A percentile compares a stretch with the other conserved stretches of the same genome.
Evolutionary conservation across 306 rosid genomes (phyloP).

Genomic region (Glycine latifolia): DNA sequence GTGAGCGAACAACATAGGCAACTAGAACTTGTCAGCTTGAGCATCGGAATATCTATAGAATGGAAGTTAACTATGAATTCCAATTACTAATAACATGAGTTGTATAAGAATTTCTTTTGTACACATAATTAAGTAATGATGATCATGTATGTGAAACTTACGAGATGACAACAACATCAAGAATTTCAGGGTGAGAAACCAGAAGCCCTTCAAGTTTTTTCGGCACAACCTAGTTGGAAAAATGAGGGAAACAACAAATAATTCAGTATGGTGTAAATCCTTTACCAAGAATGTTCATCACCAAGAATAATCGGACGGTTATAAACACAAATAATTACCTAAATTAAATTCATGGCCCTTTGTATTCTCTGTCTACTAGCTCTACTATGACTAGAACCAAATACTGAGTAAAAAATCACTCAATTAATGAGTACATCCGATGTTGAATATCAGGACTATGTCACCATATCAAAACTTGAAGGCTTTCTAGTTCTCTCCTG

Average conservation of each 20-base stretch:
- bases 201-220: conserved; percentile 95
- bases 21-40: conserved; percentile 93
- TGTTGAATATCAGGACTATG: too few species aligned
- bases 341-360: too few species aligned
- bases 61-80: conserved; percentile 33
- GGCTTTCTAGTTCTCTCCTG: too few species aligned
- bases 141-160: conserved; percentile 52
- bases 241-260: conserved; percentile 17
- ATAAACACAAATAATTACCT: background rate
- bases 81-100: background rate
- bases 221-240: conserved; percentile 79
- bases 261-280: background rate
- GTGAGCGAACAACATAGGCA: conserved; percentile 79
- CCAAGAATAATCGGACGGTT: background rate
- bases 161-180: conserved; percentile 97
- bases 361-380: too few species aligned
- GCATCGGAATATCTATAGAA: conserved; percentile 81
- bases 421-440: too few species aligned
- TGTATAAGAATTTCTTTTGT: background rate
- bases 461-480: too few species aligned
- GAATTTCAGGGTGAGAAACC: conserved; percentile 89
- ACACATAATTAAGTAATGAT: background rate
- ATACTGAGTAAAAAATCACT: too few species aligned
- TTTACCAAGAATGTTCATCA: background rate
- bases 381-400: too few species aligned